A percentile compares a stretch with the other conserved stretches of the same genome.
Conservation (phyloP, 148 eudicot species). For the Amaranthus palmeri region DNA sequence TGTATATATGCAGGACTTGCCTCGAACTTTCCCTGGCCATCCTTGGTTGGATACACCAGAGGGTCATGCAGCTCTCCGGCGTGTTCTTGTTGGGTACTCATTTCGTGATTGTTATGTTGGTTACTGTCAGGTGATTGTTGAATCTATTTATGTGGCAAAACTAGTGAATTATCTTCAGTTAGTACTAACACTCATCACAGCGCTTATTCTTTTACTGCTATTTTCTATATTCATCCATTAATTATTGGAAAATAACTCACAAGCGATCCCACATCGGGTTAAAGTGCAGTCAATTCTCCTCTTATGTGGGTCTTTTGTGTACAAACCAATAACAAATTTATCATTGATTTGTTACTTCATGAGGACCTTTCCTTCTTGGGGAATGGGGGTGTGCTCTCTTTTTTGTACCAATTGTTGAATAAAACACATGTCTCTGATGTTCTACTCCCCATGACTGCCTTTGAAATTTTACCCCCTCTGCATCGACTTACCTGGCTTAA, state of each 20-base stretch:
- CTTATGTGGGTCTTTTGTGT: no score
- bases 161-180: neutral
- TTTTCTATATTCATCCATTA: neutral
- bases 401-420: slow-evolving; percentile 2
- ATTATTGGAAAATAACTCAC: neutral
- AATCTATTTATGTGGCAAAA: neutral
- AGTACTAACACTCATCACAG: neutral
- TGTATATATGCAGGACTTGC: slow-evolving; percentile 60
- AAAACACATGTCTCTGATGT: neutral
- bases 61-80: slow-evolving; percentile 92
- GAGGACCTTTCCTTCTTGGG: no score
- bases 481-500: neutral
- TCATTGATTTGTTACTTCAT: no score
- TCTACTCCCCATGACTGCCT: neutral
- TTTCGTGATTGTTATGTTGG: slow-evolving; percentile 98
- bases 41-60: slow-evolving; percentile 90
- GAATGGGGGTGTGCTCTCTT: neutral
- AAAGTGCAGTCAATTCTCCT: no score
- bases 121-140: slow-evolving; percentile 76
- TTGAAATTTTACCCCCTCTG: neutral
- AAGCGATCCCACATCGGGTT: no score
- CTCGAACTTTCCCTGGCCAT: slow-evolving; percentile 97
- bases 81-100: slow-evolving; percentile 92
- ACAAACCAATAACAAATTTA: no score
- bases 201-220: neutral